Conservation (phyloP, 371 early-diverging fungal species). For the Actinomortierella wolfii region DNA sequence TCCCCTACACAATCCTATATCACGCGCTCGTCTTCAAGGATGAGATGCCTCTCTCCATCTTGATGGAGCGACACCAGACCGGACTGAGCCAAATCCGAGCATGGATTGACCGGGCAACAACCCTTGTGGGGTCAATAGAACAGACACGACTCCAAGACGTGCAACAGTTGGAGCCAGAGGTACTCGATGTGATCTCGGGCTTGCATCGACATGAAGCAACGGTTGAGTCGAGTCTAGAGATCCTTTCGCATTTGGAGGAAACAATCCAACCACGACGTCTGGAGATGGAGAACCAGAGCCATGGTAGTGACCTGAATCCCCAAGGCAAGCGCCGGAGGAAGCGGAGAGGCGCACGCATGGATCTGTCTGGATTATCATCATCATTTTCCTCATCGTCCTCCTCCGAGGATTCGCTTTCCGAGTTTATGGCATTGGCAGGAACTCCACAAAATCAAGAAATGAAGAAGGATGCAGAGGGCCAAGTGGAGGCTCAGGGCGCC, state of each 20-base stretch:
- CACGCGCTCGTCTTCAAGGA: constrained; percentile 42
- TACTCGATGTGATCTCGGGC: constrained; percentile 43
- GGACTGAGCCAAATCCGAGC: constrained; percentile 34
- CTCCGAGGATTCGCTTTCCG: no score
- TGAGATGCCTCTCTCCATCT: constrained; percentile 40
- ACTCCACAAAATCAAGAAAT: no score
- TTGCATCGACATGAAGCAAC: constrained; percentile 39
- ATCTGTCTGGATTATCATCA: no score
- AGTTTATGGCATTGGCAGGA: no score
- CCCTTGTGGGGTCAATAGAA: constrained; percentile 14
- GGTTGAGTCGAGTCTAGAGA: constrained; percentile 42
- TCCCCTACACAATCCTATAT: constrained; percentile 43
- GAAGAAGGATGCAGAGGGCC: no score
- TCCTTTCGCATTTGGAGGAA: constrained; percentile 37
- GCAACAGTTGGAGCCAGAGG: constrained; percentile 28
- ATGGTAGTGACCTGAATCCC: no score
- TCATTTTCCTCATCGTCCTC: no score
- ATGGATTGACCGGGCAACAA: constrained; percentile 35
- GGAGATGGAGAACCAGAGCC: background rate
- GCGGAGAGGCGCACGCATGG: no score
- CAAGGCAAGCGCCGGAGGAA: no score
- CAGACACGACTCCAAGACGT: constrained; percentile 9
- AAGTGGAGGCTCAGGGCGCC: no score
- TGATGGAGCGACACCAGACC: constrained; percentile 25
- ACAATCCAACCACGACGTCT: constrained; percentile 1